Conservation (phyloP, 2,329 filamentous ascomycete species). For the Ophiostoma australiae region DNA sequence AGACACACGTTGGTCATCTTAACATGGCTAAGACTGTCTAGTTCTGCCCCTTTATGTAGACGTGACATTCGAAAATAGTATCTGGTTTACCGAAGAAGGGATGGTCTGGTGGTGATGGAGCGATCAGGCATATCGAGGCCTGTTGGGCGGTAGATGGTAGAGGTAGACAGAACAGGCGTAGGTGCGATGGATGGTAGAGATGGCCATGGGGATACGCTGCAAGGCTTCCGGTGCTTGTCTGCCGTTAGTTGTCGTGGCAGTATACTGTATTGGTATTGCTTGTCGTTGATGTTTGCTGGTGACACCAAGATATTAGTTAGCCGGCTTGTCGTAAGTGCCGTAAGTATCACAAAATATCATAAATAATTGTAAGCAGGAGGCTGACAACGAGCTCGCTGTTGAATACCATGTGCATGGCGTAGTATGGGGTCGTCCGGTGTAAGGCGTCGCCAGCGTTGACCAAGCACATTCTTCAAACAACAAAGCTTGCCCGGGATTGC, state of each 20-base stretch:
- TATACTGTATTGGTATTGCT: not conserved
- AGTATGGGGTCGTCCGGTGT: too few species aligned
- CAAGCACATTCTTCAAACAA: too few species aligned
- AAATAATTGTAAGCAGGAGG: too few species aligned
- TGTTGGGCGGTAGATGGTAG: not conserved
- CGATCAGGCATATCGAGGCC: not conserved
- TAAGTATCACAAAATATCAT: too few species aligned
- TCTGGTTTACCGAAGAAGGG: constrained; percentile 28
- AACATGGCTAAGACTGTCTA: not conserved
- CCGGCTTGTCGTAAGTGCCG: not conserved
- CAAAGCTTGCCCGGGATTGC: not conserved
- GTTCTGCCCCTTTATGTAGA: constrained; percentile 30
- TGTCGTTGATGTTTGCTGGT: not conserved
- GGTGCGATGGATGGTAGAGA: not conserved
- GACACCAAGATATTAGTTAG: not conserved
- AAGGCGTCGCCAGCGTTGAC: too few species aligned
- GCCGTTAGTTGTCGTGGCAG: not conserved
- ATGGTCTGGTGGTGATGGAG: constrained; percentile 8
- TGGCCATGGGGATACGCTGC: not conserved
- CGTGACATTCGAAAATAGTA: constrained; percentile 41
- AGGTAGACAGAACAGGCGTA: not conserved
- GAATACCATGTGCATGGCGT: too few species aligned
- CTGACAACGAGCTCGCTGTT: too few species aligned
- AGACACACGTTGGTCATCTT: not conserved
- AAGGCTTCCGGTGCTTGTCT: not conserved